A percentile compares a stretch with the other conserved stretches of the same genome.
phyloP scores from a whole-genome alignment of 1,284 basidiomycete species.

The Malassezia vespertilionis region DNA sequence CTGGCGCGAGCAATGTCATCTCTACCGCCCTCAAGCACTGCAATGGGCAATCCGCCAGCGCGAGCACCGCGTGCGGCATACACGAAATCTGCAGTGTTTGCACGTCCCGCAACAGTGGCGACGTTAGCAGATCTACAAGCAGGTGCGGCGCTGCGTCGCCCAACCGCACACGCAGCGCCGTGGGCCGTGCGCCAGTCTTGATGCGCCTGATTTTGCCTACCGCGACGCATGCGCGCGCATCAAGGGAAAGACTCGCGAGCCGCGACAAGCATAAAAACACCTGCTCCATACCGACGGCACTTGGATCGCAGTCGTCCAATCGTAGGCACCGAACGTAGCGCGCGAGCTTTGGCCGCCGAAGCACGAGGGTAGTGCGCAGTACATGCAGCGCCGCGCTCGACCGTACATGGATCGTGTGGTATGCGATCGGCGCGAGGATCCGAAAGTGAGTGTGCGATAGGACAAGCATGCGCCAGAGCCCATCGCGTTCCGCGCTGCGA shows the following conservation, averaged over 20 bases:
- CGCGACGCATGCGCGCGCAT: neutral
- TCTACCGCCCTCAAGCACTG: too few relatives aligned
- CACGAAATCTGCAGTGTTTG: conserved; percentile 1
- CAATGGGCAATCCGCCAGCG: neutral
- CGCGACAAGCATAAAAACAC: neutral
- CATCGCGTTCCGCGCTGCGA: neutral
- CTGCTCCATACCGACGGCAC: conserved; percentile 11
- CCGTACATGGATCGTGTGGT: neutral
- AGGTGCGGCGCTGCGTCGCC: neutral
- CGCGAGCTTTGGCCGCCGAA: conserved; percentile 2
- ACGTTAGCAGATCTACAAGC: neutral
- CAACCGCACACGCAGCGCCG: neutral
- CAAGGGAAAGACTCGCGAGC: conserved; percentile 2
- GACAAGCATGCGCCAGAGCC: conserved; percentile 1
- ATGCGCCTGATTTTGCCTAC: conserved; percentile 9
- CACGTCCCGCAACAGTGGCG: neutral
- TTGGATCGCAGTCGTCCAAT: neutral
- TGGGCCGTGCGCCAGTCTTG: neutral
- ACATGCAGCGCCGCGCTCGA: neutral
- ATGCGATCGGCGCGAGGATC: conserved; percentile 1
- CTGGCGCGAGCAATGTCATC: too few relatives aligned
- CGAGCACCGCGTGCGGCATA: neutral
- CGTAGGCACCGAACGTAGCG: neutral
- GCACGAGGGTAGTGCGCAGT: conserved; percentile 8
- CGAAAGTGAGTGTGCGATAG: neutral